Conservation (phyloP, 768 basidiomycete genomes). For the Mycena crocata region DNA sequence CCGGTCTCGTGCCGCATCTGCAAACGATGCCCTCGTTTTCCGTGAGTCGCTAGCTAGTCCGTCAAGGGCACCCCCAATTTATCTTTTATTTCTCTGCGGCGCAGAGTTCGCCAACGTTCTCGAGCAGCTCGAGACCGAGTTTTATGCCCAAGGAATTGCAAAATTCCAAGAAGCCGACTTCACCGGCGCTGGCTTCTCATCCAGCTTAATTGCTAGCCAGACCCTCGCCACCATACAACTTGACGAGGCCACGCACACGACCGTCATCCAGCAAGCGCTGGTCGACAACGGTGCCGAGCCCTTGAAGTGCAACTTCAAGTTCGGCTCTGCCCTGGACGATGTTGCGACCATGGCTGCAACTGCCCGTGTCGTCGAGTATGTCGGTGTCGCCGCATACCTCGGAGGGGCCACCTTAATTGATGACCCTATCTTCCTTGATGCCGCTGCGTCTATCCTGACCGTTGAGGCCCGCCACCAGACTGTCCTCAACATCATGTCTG, state of each 20-base stretch:
- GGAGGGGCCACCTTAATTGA: conserved; percentile 74
- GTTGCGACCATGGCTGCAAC: conserved; percentile 76
- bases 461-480: conserved; percentile 89
- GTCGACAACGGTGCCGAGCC: conserved; percentile 65
- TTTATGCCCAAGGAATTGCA: conserved; percentile 73
- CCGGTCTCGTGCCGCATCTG: conserved; percentile 50
- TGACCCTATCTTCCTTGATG: conserved; percentile 69
- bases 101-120: conserved; percentile 82
- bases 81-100: neutral
- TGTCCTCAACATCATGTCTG: conserved; percentile 76
- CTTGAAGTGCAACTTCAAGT: conserved; percentile 77
- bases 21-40: conserved; percentile 65
- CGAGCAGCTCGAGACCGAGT: conserved; percentile 77
- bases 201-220: conserved; percentile 65
- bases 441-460: conserved; percentile 81
- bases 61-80: conserved; percentile 1
- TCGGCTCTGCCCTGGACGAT: conserved; percentile 68
- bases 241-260: conserved; percentile 74
- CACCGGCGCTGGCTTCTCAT: conserved; percentile 70
- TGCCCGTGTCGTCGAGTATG: conserved; percentile 80
- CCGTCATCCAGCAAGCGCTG: conserved; percentile 63
- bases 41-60: conserved; percentile 54
- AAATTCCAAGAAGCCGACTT: conserved; percentile 78
- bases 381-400: conserved; percentile 83
- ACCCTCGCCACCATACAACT: conserved; percentile 68